Percentiles rank a stretch among this genome's conserved stretches.
These are phyloP conservation scores for Herpetomonas tarakana DNA, from an alignment of 208 protist species.

Conservation along the genomic window DNA sequence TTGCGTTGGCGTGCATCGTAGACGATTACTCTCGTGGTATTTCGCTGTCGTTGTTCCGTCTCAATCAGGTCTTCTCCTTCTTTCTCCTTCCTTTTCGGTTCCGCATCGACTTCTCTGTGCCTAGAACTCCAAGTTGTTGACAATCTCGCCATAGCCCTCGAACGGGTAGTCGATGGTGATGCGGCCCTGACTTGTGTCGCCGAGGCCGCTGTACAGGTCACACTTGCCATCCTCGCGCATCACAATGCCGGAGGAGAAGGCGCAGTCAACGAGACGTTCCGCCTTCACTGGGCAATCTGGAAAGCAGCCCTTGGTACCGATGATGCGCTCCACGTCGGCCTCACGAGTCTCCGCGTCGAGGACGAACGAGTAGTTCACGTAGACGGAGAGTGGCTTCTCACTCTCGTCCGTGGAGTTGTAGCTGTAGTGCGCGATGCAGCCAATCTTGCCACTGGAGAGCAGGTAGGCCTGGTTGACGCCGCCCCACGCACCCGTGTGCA, in stretches of 20 bases:
- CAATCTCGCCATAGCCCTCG: constrained; percentile 22
- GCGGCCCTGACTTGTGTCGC: constrained; percentile 31
- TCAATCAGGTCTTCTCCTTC: no score
- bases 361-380: constrained; percentile 38
- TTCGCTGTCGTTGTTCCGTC: no score
- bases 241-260: constrained; percentile 48
- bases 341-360: constrained; percentile 17
- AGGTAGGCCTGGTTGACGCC: constrained; percentile 48
- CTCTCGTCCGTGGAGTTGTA: constrained; percentile 13
- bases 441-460: constrained; percentile 37
- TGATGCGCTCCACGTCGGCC: constrained; percentile 16
- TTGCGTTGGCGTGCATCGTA: no score
- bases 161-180: constrained; percentile 52
- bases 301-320: constrained; percentile 35
- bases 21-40: no score
- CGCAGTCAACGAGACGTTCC: constrained; percentile 39
- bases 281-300: constrained; percentile 17
- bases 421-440: constrained; percentile 45
- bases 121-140: constrained; percentile 9
- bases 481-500: constrained; percentile 31
- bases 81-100: no score
- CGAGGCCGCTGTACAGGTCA: constrained; percentile 48
- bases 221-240: constrained; percentile 51
- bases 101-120: no score
- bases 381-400: constrained; percentile 23